Base-by-base conservation (phyloP, 371 early-diverging fungal species). In the Zancudomyces culisetae region DNA sequence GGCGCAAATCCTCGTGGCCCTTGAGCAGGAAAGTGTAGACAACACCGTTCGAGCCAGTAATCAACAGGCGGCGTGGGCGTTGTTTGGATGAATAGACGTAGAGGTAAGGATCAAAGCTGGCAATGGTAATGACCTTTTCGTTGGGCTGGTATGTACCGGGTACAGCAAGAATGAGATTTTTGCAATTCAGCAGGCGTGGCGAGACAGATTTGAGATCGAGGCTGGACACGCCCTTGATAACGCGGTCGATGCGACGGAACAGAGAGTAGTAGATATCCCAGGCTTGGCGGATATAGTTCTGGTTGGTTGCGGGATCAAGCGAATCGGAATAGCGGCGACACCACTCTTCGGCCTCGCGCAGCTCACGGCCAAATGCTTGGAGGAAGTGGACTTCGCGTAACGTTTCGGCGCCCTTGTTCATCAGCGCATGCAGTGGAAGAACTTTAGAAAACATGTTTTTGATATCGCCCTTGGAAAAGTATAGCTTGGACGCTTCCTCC, bases 1-100 rank as follows among this genome's bases (percentile, higher is more conserved):
- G n/a, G n/a, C 98, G 82, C 29, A 98, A 66, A 75, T 98, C 98
- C 71, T 96, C 98, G 60, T 92, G 94, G 8, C 92, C 97, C 74
- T 98, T 98, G 53, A 96, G 74, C 52, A 95, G 60, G 59, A 79
- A 98, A 64, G 83, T 85, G 62, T 94, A 93, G 20, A 85, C 86
- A 26, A 75, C 74, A 22, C 97, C 94, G 59, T 96, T 90, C 49
- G 78, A 81, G 30, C 96, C 98, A 35, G 73, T 69, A 43, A 96
- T 83, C 1, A 79, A 77, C 55, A 96, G 54, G 27, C 80, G 74
- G 45, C 97, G 74, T 18, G 98, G 98, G 15, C 90, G 74, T 62
- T 96, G 95, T 59, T 96, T 96, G 4, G 95, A 90, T 0, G 83
- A 80, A 68, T 90, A 84, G 3, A 98, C 86, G 20, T 74, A 73